Evolutionary conservation across 306 rosid genomes (phyloP).

Genomic region (Acacia melanoxylon): DNA sequence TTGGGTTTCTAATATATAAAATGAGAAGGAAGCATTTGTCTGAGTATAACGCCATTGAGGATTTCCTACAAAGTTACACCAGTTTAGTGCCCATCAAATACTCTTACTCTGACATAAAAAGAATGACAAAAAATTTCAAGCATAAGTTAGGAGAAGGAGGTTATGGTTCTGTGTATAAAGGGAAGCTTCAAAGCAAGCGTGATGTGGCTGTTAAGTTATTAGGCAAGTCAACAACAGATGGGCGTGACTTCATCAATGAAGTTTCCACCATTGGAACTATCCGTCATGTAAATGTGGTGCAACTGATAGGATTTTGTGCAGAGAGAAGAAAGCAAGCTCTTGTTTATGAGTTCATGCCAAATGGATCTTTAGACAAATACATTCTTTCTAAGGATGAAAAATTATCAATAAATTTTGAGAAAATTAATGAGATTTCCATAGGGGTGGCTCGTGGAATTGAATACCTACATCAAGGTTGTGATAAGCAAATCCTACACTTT

Average conservation of each 20-base stretch:
- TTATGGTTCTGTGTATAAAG: not conserved
- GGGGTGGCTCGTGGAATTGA: not conserved
- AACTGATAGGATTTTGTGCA: not conserved
- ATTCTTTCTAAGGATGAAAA: not conserved
- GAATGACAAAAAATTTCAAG: constrained; percentile 20
- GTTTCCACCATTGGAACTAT: not conserved
- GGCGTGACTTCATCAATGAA: not conserved
- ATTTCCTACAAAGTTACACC: not conserved
- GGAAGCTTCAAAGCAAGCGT: not conserved
- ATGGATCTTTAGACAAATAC: constrained; percentile 19
- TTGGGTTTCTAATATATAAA: too few species aligned
- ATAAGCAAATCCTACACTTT: constrained; percentile 7
- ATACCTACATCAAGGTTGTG: constrained; percentile 17
- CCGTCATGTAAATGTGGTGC: not conserved
- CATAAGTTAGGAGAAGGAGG: constrained; percentile 2
- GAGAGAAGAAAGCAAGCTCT: not conserved
- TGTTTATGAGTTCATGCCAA: constrained; percentile 7
- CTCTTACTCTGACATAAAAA: constrained; percentile 21
- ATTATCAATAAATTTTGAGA: not conserved
- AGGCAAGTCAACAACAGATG: not conserved
- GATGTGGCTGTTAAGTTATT: not conserved
- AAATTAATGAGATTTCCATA: not conserved
- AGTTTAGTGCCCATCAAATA: constrained; percentile 13
- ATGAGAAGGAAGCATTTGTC: constrained; percentile 2
- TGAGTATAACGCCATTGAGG: not conserved